phyloP scores from a whole-genome alignment of 192 early-diverging fungal genomes.

The Bifiguratus adelaidae region DNA sequence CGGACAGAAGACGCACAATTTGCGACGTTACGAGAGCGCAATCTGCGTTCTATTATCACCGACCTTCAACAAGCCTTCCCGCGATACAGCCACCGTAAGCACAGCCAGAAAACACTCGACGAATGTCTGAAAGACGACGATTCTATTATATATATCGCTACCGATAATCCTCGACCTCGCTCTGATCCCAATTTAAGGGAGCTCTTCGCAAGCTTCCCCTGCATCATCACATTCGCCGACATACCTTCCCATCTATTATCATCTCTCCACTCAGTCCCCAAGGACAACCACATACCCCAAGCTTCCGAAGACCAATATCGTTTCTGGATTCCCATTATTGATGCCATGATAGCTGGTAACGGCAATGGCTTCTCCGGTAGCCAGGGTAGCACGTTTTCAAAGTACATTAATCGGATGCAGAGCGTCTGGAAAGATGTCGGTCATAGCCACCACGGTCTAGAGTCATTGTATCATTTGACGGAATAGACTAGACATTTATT shows the following conservation, averaged over 20 bases:
- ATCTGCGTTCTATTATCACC: no score
- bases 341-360: slow-evolving; percentile 19
- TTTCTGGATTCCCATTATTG: slow-evolving; percentile 17
- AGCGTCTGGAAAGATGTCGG: no score
- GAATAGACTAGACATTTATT: no score
- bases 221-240: slow-evolving; percentile 28
- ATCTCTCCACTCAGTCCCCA: slow-evolving; percentile 8
- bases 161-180: slow-evolving; percentile 29
- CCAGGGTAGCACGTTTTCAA: slow-evolving; percentile 17
- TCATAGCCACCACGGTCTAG: no score
- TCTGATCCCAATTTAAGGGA: slow-evolving; percentile 7
- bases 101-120: not conserved
- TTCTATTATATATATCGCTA: slow-evolving; percentile 36
- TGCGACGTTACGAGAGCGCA: no score
- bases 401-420: no score
- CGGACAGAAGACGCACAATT: slow-evolving; percentile 11
- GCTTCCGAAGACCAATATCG: no score
- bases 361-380: slow-evolving; percentile 10
- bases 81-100: not conserved
- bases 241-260: slow-evolving; percentile 15
- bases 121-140: not conserved
- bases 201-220: slow-evolving; percentile 27
- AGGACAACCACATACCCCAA: no score
- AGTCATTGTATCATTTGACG: no score
- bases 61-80: not conserved